Evolutionary conservation across 2,329 filamentous ascomycete species (phyloP).

Genomic region (Alternaria tenuissima): DNA sequence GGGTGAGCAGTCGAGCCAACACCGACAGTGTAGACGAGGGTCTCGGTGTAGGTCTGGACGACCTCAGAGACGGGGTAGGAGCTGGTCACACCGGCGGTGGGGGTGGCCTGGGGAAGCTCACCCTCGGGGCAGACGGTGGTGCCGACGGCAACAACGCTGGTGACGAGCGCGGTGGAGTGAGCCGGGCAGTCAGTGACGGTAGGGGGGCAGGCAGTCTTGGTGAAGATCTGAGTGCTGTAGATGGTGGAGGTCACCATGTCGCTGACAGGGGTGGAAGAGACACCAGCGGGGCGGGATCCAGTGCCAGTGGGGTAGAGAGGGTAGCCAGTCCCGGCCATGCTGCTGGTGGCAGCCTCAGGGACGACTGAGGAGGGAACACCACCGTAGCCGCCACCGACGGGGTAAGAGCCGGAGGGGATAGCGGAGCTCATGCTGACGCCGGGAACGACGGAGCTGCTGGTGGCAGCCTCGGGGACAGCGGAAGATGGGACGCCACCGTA

Average conservation of each 20-base stretch:
- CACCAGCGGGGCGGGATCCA: conserved; percentile 41
- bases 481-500: background rate
- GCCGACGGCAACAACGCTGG: conserved; percentile 51
- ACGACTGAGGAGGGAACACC: background rate
- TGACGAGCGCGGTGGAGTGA: conserved; percentile 47
- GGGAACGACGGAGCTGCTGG: conserved; percentile 2
- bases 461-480: conserved; percentile 8
- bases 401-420: conserved; percentile 25
- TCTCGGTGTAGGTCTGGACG: conserved; percentile 50
- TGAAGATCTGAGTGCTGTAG: conserved; percentile 55
- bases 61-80: conserved; percentile 36
- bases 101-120: conserved; percentile 24
- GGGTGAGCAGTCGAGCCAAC: conserved; percentile 55
- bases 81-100: conserved; percentile 26
- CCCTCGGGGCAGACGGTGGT: conserved; percentile 55
- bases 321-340: conserved; percentile 18
- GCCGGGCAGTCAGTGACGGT: conserved; percentile 18
- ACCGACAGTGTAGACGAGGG: conserved; percentile 55
- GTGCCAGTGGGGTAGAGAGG: conserved; percentile 35
- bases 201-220: conserved; percentile 25
- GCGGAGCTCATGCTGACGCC: conserved; percentile 32
- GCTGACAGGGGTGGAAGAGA: conserved; percentile 48
- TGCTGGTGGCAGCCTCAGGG: conserved; percentile 13
- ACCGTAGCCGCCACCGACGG: conserved; percentile 2
- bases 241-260: conserved; percentile 52